Base-by-base conservation (phyloP, 2,329 filamentous ascomycete species). In the Phaeosphaeriaceae sp. region DNA sequence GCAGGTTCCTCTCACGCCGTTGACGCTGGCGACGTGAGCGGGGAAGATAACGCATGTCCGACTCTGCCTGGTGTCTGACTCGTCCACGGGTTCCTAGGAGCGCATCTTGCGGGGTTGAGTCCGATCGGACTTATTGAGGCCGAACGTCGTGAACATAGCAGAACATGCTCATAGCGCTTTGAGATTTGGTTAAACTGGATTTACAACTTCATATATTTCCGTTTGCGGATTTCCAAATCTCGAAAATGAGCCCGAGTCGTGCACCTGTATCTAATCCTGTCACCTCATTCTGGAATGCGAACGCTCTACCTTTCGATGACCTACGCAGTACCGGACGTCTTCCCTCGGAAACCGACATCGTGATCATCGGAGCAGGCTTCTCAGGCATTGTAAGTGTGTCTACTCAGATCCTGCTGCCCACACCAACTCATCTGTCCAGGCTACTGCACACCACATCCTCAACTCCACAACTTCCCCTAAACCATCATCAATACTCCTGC, bases 301-400 rank as follows among this genome's bases (percentile, higher is more conserved):
- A 40, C 23, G 22, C 42, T 32, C 28, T 35, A 13, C 43, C 26
- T 48, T 32, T 47, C 21, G 52, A 54, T 21, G 15, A 54, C 19
- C 22, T 48, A 35, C 43, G 28, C 19, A 35, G 24, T 32, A 54
- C 43, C 17, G n/a, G 30, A 22, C 19, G 35, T 35, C 49, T 56
- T 15, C 40, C 54, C 7, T 30, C 28, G 6, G 44, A 47, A 8
- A 40, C 32, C 24, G 51, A 55, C 49, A 52, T 76, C 65, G 74
- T 89, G 56, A 88, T 89, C 54, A 76, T 89, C 43, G 88, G 88
- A 28, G 85, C 84, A 7, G 88, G 88, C 40, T 84, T 88, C 35
- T 22, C 52, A 21, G 42, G 42, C 6, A 17, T 54, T 10, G 52
- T 32, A n/a, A 30, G 52, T 30, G 5, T 30, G 8, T 13, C 26